phyloP scores from a whole-genome alignment of 441 rosid species.

The Brassica hybrid region DNA sequence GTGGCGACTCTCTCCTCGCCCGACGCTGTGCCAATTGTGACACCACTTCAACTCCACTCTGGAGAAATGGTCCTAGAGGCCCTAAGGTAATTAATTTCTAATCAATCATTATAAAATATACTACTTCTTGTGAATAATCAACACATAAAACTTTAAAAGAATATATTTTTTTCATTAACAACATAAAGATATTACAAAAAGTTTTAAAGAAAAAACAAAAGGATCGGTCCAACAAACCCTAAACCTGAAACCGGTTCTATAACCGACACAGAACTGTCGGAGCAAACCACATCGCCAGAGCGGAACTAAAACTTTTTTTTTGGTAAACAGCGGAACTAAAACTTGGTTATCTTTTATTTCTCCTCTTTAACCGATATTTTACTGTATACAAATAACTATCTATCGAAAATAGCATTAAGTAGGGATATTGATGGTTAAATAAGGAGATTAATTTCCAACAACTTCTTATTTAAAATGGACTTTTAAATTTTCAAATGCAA shows the following conservation, averaged over 20 bases:
- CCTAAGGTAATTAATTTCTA: slow-evolving; percentile 67
- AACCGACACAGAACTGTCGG: no score
- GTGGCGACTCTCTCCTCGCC: slow-evolving; percentile 69
- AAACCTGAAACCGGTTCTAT: no score
- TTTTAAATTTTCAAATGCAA: not conserved
- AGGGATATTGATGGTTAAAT: not conserved
- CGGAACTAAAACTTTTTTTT: no score
- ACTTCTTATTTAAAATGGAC: not conserved
- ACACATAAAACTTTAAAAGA: not conserved
- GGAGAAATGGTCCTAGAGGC: slow-evolving; percentile 98
- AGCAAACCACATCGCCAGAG: no score
- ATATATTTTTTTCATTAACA: no score
- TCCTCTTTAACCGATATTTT: not conserved
- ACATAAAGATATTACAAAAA: no score
- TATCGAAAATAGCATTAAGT: not conserved
- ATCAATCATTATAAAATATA: not conserved
- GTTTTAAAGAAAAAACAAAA: no score
- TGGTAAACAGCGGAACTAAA: not conserved
- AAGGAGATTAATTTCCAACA: not conserved
- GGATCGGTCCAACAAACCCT: no score
- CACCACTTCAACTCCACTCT: slow-evolving; percentile 96
- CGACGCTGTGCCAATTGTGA: slow-evolving; percentile 99
- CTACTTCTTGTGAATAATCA: not conserved
- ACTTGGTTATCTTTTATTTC: not conserved
- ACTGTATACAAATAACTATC: not conserved